Conservation (phyloP, 2,329 filamentous ascomycete species). For the Aspergillus brasiliensis region DNA sequence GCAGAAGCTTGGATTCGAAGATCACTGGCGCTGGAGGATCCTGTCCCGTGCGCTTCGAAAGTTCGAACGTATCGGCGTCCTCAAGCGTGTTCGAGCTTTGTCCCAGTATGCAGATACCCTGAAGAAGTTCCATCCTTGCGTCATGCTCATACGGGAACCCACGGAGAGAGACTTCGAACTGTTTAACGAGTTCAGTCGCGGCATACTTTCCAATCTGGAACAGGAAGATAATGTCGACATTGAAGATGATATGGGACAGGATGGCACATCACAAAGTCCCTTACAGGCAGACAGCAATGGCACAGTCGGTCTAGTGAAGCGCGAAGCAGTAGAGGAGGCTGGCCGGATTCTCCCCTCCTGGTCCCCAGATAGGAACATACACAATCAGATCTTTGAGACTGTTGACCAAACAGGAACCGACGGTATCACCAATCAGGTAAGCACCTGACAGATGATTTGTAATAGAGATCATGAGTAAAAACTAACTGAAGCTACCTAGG, state of each 20-base stretch:
- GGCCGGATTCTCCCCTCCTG: conserved; percentile 53
- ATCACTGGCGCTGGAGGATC: conserved; percentile 43
- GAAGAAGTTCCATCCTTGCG: conserved; percentile 42
- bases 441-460: conserved; percentile 6
- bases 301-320: conserved; percentile 22
- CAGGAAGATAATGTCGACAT: conserved; percentile 32
- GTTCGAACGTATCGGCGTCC: conserved; percentile 48
- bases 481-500: conserved; percentile 24
- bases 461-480: background rate
- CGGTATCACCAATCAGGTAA: conserved; percentile 53
- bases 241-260: conserved; percentile 40
- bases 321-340: conserved; percentile 30
- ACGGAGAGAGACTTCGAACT: conserved; percentile 41
- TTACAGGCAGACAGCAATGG: conserved; percentile 7
- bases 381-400: conserved; percentile 56
- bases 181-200: conserved; percentile 41
- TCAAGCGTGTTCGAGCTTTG: conserved; percentile 46
- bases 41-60: conserved; percentile 48
- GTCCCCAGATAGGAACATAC: conserved; percentile 55
- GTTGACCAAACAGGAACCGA: conserved; percentile 49
- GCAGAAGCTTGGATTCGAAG: conserved; percentile 45
- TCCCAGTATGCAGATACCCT: conserved; percentile 43
- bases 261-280: conserved; percentile 14
- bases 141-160: conserved; percentile 48
- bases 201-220: conserved; percentile 29